Percentiles rank a stretch among this genome's conserved stretches.
Evolutionary conservation across 2,329 filamentous ascomycete species (phyloP).

Genomic region (Cytospora piceae): DNA sequence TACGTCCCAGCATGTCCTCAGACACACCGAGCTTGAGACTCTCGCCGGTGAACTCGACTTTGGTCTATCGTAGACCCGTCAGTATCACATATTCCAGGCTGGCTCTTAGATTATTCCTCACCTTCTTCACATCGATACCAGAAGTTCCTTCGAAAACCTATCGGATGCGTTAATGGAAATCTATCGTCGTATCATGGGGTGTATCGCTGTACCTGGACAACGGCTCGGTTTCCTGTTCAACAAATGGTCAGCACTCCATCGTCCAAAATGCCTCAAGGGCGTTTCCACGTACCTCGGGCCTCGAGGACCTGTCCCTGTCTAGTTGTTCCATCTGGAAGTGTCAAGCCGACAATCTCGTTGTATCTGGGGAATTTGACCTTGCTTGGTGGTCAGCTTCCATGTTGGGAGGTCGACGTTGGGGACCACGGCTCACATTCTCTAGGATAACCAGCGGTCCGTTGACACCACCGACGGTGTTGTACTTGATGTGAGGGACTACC

Average conservation of each 20-base stretch:
- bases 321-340: constrained; percentile 91
- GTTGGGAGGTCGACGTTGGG: constrained; percentile 30
- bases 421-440: constrained; percentile 67
- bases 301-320: constrained; percentile 95
- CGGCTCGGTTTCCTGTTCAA: constrained; percentile 77
- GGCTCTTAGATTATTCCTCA: constrained; percentile 43
- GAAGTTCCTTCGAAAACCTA: constrained; percentile 97
- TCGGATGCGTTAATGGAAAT: constrained; percentile 37
- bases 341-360: constrained; percentile 97
- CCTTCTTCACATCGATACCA: constrained; percentile 99
- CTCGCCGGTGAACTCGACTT: constrained; percentile 95
- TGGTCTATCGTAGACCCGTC: constrained; percentile 64
- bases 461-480: constrained; percentile 98
- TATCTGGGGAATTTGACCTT: constrained; percentile 97
- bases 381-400: constrained; percentile 33
- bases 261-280: constrained; percentile 26
- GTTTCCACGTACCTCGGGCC: constrained; percentile 74
- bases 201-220: constrained; percentile 76
- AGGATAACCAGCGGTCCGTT: constrained; percentile 98
- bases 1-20: constrained; percentile 98
- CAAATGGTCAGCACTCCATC: constrained; percentile 14
- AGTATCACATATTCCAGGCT: constrained; percentile 10
- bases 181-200: constrained; percentile 17
- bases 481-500: constrained; percentile 70
- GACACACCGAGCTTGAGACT: constrained; percentile 98